phyloP scores from a whole-genome alignment of 1,139 yeast species.

The Magnusiomyces sp. region DNA sequence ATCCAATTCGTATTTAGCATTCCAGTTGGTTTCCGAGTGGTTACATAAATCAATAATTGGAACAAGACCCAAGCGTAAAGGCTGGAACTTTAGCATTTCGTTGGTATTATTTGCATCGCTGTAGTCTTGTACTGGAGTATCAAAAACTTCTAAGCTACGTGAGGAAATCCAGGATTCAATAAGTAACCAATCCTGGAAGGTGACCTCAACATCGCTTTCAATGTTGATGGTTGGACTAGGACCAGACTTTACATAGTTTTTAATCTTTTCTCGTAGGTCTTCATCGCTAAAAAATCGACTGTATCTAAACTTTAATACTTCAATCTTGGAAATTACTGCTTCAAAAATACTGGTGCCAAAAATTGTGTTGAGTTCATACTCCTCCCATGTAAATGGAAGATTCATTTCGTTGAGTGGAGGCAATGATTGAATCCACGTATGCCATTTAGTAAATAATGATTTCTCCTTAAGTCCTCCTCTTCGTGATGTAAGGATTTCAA shows the following conservation, averaged over 20 bases:
- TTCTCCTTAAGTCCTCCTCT: conserved; percentile 5
- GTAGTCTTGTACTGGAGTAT: conserved; percentile 8
- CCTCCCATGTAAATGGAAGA: conserved; percentile 28
- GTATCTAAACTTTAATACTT: conserved; percentile 23
- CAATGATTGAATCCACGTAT: conserved; percentile 21
- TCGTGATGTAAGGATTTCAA: conserved; percentile 8
- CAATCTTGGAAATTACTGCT: conserved; percentile 25
- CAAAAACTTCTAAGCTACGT: conserved; percentile 24
- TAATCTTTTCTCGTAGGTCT: conserved; percentile 17
- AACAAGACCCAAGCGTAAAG: conserved; percentile 26
- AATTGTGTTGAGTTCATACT: conserved; percentile 23
- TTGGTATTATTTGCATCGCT: too few species aligned
- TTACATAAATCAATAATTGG: conserved; percentile 34
- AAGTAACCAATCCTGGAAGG: conserved; percentile 23
- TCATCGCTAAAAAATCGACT: conserved; percentile 18
- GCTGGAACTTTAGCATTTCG: too few species aligned
- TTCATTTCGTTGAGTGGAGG: conserved; percentile 26
- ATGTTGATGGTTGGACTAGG: conserved; percentile 4
- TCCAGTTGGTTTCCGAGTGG: conserved; percentile 25
- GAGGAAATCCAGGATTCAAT: conserved; percentile 32
- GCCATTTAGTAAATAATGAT: too few species aligned
- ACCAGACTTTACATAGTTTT: conserved; percentile 18
- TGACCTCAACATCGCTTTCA: conserved; percentile 15
- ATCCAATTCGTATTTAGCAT: conserved; percentile 29
- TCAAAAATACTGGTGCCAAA: conserved; percentile 26